Conservation (phyloP, 805 yeast genomes). For the Metahyphopichia silvanorum region DNA sequence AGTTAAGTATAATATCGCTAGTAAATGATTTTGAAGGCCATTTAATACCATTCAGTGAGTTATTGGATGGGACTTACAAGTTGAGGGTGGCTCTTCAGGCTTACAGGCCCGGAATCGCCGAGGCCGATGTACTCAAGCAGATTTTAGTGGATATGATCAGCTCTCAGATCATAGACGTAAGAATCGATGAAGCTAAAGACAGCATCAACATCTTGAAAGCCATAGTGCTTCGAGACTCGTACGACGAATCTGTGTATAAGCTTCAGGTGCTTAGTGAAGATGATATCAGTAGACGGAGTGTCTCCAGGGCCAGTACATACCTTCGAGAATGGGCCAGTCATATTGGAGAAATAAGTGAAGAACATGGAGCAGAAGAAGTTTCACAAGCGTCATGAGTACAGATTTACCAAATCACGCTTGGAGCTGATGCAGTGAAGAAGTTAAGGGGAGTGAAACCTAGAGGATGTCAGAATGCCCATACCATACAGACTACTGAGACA, state of each 20-base stretch:
- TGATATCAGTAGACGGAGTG: conserved; percentile 17
- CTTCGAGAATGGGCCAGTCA: conserved; percentile 21
- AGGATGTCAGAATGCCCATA: too few relatives aligned
- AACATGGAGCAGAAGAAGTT: background rate
- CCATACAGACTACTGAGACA: too few relatives aligned
- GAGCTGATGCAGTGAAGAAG: too few relatives aligned
- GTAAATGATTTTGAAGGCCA: conserved; percentile 20
- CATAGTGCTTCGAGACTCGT: conserved; percentile 27
- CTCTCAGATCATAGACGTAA: conserved; percentile 17
- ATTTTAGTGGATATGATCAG: conserved; percentile 24
- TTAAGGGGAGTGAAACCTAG: too few relatives aligned
- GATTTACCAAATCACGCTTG: too few relatives aligned
- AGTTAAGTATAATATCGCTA: conserved; percentile 23
- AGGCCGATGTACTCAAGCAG: conserved; percentile 11
- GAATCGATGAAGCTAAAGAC: conserved; percentile 23
- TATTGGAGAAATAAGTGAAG: conserved; percentile 4
- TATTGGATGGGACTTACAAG: background rate
- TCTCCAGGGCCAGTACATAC: conserved; percentile 12
- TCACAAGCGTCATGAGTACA: too few relatives aligned
- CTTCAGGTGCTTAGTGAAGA: conserved; percentile 21
- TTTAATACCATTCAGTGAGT: conserved; percentile 2
- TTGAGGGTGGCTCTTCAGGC: too few relatives aligned
- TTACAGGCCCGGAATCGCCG: background rate
- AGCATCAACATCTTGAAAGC: conserved; percentile 15
- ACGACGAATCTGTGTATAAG: conserved; percentile 15